Conservation (phyloP, 2,329 filamentous ascomycete genomes). For the Penicillium griseofulvum region DNA sequence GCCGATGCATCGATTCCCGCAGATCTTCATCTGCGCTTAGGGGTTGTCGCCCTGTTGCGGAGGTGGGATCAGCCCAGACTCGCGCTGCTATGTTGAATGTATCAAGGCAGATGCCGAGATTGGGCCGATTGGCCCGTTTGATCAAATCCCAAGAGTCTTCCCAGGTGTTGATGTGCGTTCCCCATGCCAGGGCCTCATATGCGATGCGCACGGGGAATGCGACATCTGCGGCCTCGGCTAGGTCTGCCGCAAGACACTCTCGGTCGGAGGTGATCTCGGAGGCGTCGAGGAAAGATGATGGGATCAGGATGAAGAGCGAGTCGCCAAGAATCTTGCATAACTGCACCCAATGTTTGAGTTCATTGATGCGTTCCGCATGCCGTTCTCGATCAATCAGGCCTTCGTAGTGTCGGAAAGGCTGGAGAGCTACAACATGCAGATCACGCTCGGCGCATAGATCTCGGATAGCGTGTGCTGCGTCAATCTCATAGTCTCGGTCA, state of each 20-base stretch:
- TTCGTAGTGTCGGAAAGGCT: conserved; percentile 71
- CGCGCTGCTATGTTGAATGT: conserved; percentile 73
- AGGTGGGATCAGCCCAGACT: conserved; percentile 66
- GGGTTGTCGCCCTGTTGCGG: conserved; percentile 49
- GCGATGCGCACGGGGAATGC: conserved; percentile 46
- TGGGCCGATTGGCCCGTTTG: conserved; percentile 60
- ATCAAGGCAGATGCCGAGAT: conserved; percentile 74
- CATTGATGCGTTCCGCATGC: conserved; percentile 18
- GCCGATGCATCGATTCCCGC: conserved; percentile 52
- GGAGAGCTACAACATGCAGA: conserved; percentile 63
- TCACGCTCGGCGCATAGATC: conserved; percentile 52
- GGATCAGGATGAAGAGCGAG: conserved; percentile 22
- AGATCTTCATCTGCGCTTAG: conserved; percentile 55
- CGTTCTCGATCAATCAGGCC: conserved; percentile 39
- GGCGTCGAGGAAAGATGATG: conserved; percentile 22
- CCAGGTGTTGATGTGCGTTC: conserved; percentile 68
- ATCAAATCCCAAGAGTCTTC: conserved; percentile 69
- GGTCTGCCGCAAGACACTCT: conserved; percentile 18
- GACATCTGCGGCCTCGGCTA: conserved; percentile 20
- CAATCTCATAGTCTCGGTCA: conserved; percentile 57
- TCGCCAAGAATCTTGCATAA: conserved; percentile 20
- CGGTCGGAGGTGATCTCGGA: conserved; percentile 19
- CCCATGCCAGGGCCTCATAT: conserved; percentile 72
- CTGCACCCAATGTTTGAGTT: conserved; percentile 21
- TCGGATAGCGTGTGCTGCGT: conserved; percentile 54